phyloP scores from a whole-genome alignment of 2,329 filamentous ascomycete species.

The Colletotrichum sp. region DNA sequence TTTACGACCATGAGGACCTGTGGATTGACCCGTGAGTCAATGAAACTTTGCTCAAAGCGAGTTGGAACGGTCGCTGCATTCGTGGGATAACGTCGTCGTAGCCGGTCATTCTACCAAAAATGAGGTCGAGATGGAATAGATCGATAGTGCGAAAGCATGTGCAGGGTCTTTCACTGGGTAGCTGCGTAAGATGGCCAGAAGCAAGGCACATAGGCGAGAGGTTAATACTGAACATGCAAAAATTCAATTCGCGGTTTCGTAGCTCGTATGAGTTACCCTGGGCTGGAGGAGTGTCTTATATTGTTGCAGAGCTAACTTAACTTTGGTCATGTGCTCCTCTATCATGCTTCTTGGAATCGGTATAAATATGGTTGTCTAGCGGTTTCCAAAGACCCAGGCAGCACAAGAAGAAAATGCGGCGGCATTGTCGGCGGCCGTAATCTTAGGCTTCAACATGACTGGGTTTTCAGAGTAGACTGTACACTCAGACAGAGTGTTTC shows the following conservation, averaged over 20 bases:
- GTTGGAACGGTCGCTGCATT: rapidly evolving
- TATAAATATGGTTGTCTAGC: neutral
- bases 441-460: no score
- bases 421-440: no score
- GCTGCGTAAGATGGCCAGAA: rapidly evolving
- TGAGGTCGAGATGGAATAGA: neutral
- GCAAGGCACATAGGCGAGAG: neutral
- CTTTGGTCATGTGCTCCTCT: neutral
- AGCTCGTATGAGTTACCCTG: neutral
- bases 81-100: neutral
- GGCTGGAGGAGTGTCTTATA: neutral
- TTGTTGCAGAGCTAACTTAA: neutral
- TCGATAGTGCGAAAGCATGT: neutral
- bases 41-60: neutral
- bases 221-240: rapidly evolving
- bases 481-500: no score
- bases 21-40: neutral
- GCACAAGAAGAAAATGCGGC: neutral
- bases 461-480: no score
- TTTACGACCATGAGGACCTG: neutral
- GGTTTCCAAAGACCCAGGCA: neutral
- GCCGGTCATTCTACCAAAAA: neutral
- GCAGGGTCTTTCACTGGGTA: rapidly evolving
- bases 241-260: rapidly evolving
- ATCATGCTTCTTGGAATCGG: neutral